Conservation (phyloP, 345 rosid species). For the Lumnitzera littorea region DNA sequence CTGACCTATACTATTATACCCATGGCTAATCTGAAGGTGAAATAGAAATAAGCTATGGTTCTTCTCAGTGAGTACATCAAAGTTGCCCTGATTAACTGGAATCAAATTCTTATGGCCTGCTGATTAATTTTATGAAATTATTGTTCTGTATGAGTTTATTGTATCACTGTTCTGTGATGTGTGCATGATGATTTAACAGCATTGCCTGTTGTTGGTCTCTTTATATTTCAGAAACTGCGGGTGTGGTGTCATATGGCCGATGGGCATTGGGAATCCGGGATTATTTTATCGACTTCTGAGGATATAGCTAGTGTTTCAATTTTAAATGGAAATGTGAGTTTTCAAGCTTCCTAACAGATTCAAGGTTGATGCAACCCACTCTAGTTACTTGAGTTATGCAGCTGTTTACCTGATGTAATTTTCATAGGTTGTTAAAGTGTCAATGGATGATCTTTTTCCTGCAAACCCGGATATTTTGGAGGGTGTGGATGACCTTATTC, state of each 20-base stretch:
- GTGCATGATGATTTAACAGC: slow-evolving; percentile 2
- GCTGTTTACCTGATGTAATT: slow-evolving; percentile 10
- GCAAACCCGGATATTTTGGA: slow-evolving; percentile 89
- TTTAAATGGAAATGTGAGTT: slow-evolving; percentile 61
- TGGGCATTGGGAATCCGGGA: slow-evolving; percentile 76
- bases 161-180: neutral
- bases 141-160: neutral
- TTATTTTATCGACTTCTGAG: slow-evolving; percentile 61
- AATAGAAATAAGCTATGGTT: no score
- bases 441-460: slow-evolving; percentile 70
- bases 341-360: neutral
- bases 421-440: slow-evolving; percentile 64
- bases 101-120: no score
- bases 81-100: no score
- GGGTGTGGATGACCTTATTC: slow-evolving; percentile 83
- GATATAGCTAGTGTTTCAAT: slow-evolving; percentile 58
- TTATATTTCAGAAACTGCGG: slow-evolving; percentile 53
- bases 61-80: no score
- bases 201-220: slow-evolving; percentile 2
- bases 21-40: no score
- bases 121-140: no score
- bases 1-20: no score
- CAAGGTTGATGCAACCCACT: no score
- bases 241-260: slow-evolving; percentile 68
- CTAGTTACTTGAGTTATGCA: no score